Evolutionary conservation across 1,284 basidiomycete genomes (phyloP), one percentile per base, ranked within the genome.

Genomic region (Laetiporus sulphureus): DNA sequence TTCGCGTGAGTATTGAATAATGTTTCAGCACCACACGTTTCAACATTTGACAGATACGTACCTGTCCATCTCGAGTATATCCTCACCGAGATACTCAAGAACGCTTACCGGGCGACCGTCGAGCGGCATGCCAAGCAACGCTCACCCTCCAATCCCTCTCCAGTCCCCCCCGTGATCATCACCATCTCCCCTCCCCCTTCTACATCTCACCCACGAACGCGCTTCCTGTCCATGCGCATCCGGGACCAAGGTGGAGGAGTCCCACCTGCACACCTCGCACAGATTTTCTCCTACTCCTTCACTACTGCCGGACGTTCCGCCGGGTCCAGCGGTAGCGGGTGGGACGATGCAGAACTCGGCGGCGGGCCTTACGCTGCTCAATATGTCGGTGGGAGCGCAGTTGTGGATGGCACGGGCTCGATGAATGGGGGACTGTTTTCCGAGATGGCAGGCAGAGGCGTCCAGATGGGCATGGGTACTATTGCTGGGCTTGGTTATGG

Each of bases 1-100:
- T 91, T 91, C 60, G 73, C 84, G 86, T 89, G 58, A 61, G 84
- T 74, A 12, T 25, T 4, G 19, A 40, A 24, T 22, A 13, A 10
- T 40, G 15, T 6, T 30, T 31, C 15, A 7, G 6, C 32, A 16
- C 32, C 12, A 10, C 15, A 7, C 32, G 22, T 18, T 20, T 15
- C 34, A 20, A 8, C 16, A 15, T 15, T 36, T 15, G 8, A 19
- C 55, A 91, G 89, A 12, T 91, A 91, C 54, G 79, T 93, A 20
- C 88, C 90, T 3, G 84, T 91, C 1, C 92, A 95, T 57, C 72
- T 94, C 27, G 91, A 92, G 61, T 93, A 93, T 57, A 84, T 91
- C 50, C 67, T 91, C 49, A 90, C 87, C 2, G 89, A 91, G 59
- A 75, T 91, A 33, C 70, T 91, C 34, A 94, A 94, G 63, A 94